These are phyloP conservation scores for Fraxinus floribunda DNA, from an alignment of 305 asterid species.

Conservation along the genomic window DNA sequence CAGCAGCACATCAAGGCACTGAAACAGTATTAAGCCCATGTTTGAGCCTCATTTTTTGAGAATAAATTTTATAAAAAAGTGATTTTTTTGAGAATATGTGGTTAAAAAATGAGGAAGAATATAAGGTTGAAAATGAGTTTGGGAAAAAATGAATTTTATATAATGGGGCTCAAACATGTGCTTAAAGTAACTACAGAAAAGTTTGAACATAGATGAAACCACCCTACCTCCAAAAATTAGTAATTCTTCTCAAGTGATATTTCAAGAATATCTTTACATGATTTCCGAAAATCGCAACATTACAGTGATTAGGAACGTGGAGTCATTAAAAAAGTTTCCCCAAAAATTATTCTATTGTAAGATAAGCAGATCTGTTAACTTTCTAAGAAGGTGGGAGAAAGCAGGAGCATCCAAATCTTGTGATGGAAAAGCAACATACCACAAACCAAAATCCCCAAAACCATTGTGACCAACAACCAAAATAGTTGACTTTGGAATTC, in stretches of 20 bases:
- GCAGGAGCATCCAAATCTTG: not conserved
- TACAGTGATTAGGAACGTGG: not conserved
- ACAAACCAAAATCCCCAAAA: conserved; percentile 69
- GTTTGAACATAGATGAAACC: not conserved
- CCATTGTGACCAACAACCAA: conserved; percentile 86
- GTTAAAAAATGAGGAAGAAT: not conserved
- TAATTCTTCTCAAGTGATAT: not conserved
- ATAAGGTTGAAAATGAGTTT: not conserved
- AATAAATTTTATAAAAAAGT: not conserved
- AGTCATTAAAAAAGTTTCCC: not conserved
- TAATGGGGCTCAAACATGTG: not conserved
- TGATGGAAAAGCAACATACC: conserved; percentile 45
- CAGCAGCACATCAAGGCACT: not conserved
- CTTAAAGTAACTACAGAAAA: not conserved
- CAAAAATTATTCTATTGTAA: not conserved
- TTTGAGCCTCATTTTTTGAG: not conserved
- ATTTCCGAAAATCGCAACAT: not conserved
- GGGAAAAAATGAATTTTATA: not conserved
- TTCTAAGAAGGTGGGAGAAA: not conserved
- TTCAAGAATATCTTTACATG: not conserved
- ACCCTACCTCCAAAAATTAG: not conserved
- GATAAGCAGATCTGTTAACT: not conserved
- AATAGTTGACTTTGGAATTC: conserved; percentile 56
- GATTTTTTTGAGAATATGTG: not conserved
- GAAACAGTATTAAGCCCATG: not conserved